These are phyloP conservation scores for Venturia effusa DNA, from an alignment of 2,329 filamentous ascomycete species.

Conservation along the genomic window DNA sequence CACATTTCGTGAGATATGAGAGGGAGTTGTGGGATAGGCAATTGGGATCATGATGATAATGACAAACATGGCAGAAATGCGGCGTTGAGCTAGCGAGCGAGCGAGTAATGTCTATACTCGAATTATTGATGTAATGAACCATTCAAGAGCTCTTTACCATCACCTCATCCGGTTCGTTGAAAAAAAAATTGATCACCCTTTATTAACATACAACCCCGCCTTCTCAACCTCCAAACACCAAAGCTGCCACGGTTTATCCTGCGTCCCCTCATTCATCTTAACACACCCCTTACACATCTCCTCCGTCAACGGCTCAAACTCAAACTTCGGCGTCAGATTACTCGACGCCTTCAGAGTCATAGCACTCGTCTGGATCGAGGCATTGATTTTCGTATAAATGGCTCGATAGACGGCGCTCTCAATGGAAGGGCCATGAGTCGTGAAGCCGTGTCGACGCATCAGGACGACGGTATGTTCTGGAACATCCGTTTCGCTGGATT, in stretches of 20 bases:
- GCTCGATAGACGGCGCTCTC: constrained; percentile 31
- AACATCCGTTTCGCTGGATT: constrained; percentile 7
- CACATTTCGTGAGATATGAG: neutral
- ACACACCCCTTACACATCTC: constrained; percentile 15
- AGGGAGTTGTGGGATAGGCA: neutral
- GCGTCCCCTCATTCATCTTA: constrained; percentile 19
- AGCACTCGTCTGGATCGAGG: constrained; percentile 30
- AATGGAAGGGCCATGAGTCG: constrained; percentile 27
- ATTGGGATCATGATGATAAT: neutral
- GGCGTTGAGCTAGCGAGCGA: neutral
- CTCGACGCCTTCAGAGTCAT: constrained; percentile 15
- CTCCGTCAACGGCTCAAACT: constrained; percentile 15
- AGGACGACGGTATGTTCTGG: constrained; percentile 28
- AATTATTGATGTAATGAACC: neutral
- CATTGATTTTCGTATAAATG: constrained; percentile 35
- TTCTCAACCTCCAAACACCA: constrained; percentile 22
- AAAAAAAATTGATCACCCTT: neutral
- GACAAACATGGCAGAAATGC: neutral
- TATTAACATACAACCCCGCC: constrained; percentile 18
- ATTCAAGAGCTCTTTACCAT: neutral
- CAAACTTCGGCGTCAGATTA: constrained; percentile 14
- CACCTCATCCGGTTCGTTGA: neutral
- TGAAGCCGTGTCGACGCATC: constrained; percentile 38
- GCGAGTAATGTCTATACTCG: neutral
- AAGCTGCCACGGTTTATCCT: constrained; percentile 21